A percentile compares a stretch with the other conserved stretches of the same genome.
Evolutionary conservation across 805 yeast species (phyloP).

Genomic region (Candida wancherniae): DNA sequence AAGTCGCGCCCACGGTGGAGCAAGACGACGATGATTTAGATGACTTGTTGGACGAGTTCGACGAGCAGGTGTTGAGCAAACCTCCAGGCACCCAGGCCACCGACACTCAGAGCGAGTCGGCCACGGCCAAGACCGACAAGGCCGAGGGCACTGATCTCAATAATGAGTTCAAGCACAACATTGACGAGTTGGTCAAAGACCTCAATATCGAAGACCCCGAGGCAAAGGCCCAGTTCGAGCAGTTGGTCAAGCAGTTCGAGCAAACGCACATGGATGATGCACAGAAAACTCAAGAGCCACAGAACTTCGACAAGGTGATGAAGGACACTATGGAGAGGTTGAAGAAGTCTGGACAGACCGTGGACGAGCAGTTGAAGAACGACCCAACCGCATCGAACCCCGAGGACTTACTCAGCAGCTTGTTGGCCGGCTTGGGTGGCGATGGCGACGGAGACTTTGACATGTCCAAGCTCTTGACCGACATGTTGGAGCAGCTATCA

Average conservation of each 20-base stretch:
- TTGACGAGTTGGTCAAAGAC: conserved; percentile 43
- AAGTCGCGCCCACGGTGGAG: conserved; percentile 5
- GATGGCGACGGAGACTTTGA: conserved; percentile 48
- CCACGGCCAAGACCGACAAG: conserved; percentile 8
- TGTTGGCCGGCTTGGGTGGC: conserved; percentile 45
- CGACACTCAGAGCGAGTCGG: conserved; percentile 4
- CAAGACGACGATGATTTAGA: conserved; percentile 65
- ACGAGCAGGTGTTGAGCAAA: conserved; percentile 59
- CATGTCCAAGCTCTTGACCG: conserved; percentile 57
- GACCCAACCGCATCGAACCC: conserved; percentile 38
- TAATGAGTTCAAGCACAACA: conserved; percentile 30
- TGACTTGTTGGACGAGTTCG: conserved; percentile 81
- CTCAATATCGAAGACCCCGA: conserved; percentile 50
- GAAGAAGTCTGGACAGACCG: conserved; percentile 67
- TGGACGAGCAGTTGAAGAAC: conserved; percentile 54
- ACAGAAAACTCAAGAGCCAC: conserved; percentile 26
- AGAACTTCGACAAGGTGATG: conserved; percentile 67
- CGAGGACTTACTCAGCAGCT: conserved; percentile 57
- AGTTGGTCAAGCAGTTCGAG: conserved; percentile 41
- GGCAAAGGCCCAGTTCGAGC: conserved; percentile 47
- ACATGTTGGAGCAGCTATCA: conserved; percentile 76
- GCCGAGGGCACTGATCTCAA: conserved; percentile 22
- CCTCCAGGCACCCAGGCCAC: conserved; percentile 49
- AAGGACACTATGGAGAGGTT: conserved; percentile 75
- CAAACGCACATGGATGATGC: conserved; percentile 30